A percentile compares a stretch with the other conserved stretches of the same genome.
Conservation (phyloP, 805 yeast genomes). For the Metschnikowia similis region DNA sequence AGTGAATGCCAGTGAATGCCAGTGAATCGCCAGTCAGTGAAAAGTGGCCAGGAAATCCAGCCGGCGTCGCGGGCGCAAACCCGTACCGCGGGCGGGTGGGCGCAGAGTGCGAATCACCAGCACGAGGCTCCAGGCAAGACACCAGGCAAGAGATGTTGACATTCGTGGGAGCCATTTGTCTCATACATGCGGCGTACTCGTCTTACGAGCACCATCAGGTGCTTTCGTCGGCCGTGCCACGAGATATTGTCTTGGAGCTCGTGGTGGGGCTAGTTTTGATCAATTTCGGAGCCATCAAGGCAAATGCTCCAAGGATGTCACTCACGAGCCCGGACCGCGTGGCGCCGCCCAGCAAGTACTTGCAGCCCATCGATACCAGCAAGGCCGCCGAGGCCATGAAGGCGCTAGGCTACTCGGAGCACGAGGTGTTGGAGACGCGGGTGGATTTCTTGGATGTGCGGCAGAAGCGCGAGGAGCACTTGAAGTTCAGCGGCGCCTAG, state of each 20-base stretch:
- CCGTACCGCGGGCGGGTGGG: no score
- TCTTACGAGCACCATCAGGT: slow-evolving; percentile 49
- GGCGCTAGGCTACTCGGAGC: slow-evolving; percentile 44
- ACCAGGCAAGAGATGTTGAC: not conserved
- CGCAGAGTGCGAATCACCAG: not conserved
- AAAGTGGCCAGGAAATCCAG: no score
- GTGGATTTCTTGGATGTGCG: slow-evolving; percentile 49
- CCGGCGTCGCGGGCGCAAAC: no score
- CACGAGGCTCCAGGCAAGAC: not conserved
- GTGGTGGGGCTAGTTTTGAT: slow-evolving; percentile 43
- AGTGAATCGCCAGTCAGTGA: no score
- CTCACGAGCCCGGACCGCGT: slow-evolving; percentile 24
- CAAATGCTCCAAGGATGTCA: slow-evolving; percentile 16
- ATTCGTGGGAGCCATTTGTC: slow-evolving; percentile 9
- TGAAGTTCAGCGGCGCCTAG: not conserved
- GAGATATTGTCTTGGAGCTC: slow-evolving; percentile 50
- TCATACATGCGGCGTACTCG: slow-evolving; percentile 51
- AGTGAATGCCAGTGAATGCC: no score
- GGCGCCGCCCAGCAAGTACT: slow-evolving; percentile 25
- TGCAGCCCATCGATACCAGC: slow-evolving; percentile 44
- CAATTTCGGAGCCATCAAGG: slow-evolving; percentile 34
- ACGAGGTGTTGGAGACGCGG: slow-evolving; percentile 45
- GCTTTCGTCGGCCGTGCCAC: slow-evolving; percentile 28
- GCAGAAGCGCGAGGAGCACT: slow-evolving; percentile 42
- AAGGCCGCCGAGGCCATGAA: slow-evolving; percentile 48